A percentile compares a stretch with the other conserved stretches of the same genome.
Conservation (phyloP, 805 yeast species). For the Zygosaccharomyces pseudorouxii region DNA sequence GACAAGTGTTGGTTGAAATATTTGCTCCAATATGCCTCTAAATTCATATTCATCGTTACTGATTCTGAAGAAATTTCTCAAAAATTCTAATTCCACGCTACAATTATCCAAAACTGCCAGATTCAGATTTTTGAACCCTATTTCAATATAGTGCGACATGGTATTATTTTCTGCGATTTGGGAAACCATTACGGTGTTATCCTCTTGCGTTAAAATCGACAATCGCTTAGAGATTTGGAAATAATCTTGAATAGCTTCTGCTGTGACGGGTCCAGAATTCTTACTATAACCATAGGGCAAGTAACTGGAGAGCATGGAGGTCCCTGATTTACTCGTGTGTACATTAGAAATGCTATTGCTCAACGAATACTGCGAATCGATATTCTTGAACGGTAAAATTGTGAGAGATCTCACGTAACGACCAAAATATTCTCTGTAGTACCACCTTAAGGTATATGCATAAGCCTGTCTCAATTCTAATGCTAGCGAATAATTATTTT, state of each 20-base stretch:
- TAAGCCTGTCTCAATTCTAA: conserved; percentile 74
- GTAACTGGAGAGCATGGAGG: conserved; percentile 24
- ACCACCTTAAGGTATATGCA: conserved; percentile 88
- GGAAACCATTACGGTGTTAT: conserved; percentile 66
- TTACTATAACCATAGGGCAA: conserved; percentile 22
- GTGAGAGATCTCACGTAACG: conserved; percentile 71
- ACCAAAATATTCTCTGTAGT: conserved; percentile 72
- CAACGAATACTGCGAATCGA: conserved; percentile 53
- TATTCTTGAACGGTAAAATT: conserved; percentile 49
- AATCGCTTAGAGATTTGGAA: conserved; percentile 54
- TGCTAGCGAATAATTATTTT: conserved; percentile 59
- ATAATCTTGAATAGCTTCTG: conserved; percentile 47
- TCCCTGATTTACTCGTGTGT: conserved; percentile 28
- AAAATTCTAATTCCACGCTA: conserved; percentile 68
- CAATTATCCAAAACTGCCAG: conserved; percentile 72
- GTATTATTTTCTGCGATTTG: conserved; percentile 80
- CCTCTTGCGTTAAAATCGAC: conserved; percentile 50
- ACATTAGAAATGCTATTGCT: conserved; percentile 41
- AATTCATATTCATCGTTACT: conserved; percentile 41
- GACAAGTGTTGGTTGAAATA: conserved; percentile 50
- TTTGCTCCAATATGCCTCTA: conserved; percentile 43
- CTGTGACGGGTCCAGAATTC: conserved; percentile 15
- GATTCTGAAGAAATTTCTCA: conserved; percentile 63
- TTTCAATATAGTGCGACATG: conserved; percentile 63
- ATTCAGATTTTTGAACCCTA: conserved; percentile 66